Evolutionary conservation across 257 asterid species (phyloP).

Genomic region (Nicotiana benthamiana): DNA sequence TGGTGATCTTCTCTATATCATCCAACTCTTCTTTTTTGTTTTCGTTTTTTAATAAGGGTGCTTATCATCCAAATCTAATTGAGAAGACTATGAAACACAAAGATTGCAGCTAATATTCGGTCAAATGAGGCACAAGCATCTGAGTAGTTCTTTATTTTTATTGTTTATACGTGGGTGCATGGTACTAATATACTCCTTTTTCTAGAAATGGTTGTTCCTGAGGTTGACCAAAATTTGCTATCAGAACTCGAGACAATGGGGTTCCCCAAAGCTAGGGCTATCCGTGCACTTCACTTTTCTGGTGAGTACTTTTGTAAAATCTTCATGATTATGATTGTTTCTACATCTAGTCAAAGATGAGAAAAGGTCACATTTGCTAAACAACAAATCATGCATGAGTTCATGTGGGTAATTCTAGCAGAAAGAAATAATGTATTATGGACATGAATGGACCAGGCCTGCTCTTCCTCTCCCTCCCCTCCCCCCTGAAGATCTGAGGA

Average conservation of each 20-base stretch:
- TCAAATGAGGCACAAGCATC: neutral
- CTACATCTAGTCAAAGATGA: neutral
- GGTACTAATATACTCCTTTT: constrained; percentile 2
- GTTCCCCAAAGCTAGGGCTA: constrained; percentile 78
- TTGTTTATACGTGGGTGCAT: neutral
- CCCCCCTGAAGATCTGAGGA: neutral
- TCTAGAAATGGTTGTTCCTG: constrained; percentile 88
- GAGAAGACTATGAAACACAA: neutral
- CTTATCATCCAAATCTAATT: neutral
- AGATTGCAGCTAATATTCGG: neutral
- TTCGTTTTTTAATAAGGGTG: neutral
- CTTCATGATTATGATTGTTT: neutral
- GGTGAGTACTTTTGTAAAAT: constrained; percentile 35
- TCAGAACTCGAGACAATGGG: constrained; percentile 84
- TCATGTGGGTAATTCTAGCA: too few relatives aligned
- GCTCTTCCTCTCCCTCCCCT: neutral
- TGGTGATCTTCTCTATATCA: too few relatives aligned
- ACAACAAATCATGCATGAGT: neutral
- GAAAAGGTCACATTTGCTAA: neutral
- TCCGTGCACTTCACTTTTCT: constrained; percentile 77
- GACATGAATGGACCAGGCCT: neutral
- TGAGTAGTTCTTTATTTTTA: neutral
- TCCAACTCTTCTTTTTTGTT: neutral
- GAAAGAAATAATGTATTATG: too few relatives aligned
- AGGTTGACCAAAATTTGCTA: constrained; percentile 67